Evolutionary conservation across 495 filamentous ascomycete genomes (phyloP), one percentile per base, ranked within the genome.

Genomic region (Pseudotulostoma volvatum): DNA sequence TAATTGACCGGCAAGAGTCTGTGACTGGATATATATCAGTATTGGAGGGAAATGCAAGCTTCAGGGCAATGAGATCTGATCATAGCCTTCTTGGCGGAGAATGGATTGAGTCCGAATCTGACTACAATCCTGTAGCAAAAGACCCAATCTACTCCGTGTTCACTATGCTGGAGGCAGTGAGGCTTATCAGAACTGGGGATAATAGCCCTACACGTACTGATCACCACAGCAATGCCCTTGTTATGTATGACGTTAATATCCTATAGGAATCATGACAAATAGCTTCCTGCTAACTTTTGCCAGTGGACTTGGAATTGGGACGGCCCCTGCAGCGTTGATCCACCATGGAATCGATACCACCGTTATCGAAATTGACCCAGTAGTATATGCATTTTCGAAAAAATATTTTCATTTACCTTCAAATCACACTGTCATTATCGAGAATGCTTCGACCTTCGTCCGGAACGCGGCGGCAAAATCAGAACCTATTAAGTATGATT

Each of bases 141-240:
- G 90, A 97, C 53, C 83, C 90, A 0, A 81, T 97, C 34, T 97
- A 95, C 46, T 78, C 83, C 0, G 76, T 96, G 11, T 97, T 97
- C 55, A 73, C 78, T 14, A 92, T 87, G 67, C 70, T 97, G 18
- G 90, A 96, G 52, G 84, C 88, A 3, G 81, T 95, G 5, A 70
- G 90, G 19, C 66, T 97, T 17, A 67, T 93, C 23, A 67, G 83
- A 45, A 60, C 63, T 2, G 64, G 71, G 37, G 38, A 55, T 41
- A 45, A 54, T 16, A 47, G 63, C 41, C 55, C 68, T 14, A 8
- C 13, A 28, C 50, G 60, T 57, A 55, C 65, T 7, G 80, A 86
- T 44, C 53, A 59, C n/a, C 54, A 78, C 25, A 78, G 83, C 19
- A 79, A 72, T 38, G 90, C 90, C 2, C 65, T 97, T 1, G 80